These are phyloP conservation scores for Chiua sp. DNA, from an alignment of 1,284 basidiomycete species.

Conservation along the genomic window DNA sequence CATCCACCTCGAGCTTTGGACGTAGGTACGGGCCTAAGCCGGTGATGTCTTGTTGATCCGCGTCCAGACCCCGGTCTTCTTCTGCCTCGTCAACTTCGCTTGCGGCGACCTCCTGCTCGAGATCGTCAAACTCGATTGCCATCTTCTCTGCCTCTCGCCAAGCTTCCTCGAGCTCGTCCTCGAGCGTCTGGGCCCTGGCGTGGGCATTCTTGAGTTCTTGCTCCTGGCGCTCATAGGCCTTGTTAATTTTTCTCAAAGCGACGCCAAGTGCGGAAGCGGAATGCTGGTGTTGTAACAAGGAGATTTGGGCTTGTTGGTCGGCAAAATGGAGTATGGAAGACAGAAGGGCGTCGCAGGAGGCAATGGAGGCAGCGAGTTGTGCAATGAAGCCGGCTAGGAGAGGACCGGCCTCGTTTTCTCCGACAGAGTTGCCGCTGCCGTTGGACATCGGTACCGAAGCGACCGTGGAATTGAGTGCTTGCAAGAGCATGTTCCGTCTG, in stretches of 20 bases:
- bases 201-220: slow-evolving; percentile 56
- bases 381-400: slow-evolving; percentile 47
- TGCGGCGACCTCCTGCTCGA: slow-evolving; percentile 39
- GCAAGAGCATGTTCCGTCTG: slow-evolving; percentile 73
- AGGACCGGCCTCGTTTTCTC: slow-evolving; percentile 16
- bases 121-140: slow-evolving; percentile 70
- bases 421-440: neutral
- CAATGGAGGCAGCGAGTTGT: slow-evolving; percentile 64
- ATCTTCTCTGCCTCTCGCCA: slow-evolving; percentile 78
- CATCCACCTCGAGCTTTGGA: slow-evolving; percentile 42
- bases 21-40: neutral
- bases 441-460: slow-evolving; percentile 18
- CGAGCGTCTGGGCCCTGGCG: slow-evolving; percentile 55
- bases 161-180: slow-evolving; percentile 78
- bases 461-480: slow-evolving; percentile 56
- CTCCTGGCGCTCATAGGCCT: slow-evolving; percentile 68
- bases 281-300: slow-evolving; percentile 64
- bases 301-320: slow-evolving; percentile 70
- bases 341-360: slow-evolving; percentile 62
- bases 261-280: slow-evolving; percentile 75
- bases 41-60: slow-evolving; percentile 20
- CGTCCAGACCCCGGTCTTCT: slow-evolving; percentile 31
- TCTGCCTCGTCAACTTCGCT: slow-evolving; percentile 17
- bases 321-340: slow-evolving; percentile 59
- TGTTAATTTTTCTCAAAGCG: slow-evolving; percentile 78